Evolutionary conservation across 768 basidiomycete genomes (phyloP), one percentile per base, ranked within the genome.

Genomic region (Macrocybe gigantea): DNA sequence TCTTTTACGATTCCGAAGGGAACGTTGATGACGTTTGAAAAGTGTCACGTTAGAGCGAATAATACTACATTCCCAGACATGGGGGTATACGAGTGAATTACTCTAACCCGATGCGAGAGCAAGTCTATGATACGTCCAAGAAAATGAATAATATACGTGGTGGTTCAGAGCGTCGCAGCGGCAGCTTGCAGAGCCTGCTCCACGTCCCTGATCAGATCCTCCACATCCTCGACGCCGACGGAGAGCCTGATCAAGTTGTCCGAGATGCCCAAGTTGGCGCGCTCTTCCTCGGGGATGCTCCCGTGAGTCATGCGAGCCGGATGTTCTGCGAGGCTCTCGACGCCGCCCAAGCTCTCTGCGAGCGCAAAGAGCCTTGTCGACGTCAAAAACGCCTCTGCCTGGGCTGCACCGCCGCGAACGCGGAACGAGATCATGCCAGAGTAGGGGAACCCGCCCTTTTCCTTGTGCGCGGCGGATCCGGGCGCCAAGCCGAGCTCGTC

Each of bases 251-350:
- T 70, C 49, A 95, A 63, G 52, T 85, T 79, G 13, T 83, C 83
- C 5, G 79, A 80, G 51, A 98, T 91, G 1, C 94, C 93, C 30
- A 93, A 67, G 10, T 67, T 44, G 30, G 70, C 78, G 8, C 91
- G 71, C 64, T 89, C 85, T 1, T 64, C 79, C 22, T 75, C 73
- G 0, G 89, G 84, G 41, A 91, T 80, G 43, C 78, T 78, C 1
- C 79, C 83, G 62, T 96, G 94, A 6, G 92, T 95, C 93, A 96
- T 96, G 65, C 73, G 70, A 38, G 83, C 81, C 0, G 93, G 94
- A 39, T 88, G 74, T 64, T 97, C 93, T 0, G 88, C 88, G 33
- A 97, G 67, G 62, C 83, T 86, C 75, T 98, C 95, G 5, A 96
- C 90, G 0, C 93, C 95, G 1, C 95, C 95, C 5, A 97, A 67